A percentile compares a stretch with the other conserved stretches of the same genome.
phyloP scores from a whole-genome alignment of 176 grass and related monocot species.

The Saccharum spontaneum region DNA sequence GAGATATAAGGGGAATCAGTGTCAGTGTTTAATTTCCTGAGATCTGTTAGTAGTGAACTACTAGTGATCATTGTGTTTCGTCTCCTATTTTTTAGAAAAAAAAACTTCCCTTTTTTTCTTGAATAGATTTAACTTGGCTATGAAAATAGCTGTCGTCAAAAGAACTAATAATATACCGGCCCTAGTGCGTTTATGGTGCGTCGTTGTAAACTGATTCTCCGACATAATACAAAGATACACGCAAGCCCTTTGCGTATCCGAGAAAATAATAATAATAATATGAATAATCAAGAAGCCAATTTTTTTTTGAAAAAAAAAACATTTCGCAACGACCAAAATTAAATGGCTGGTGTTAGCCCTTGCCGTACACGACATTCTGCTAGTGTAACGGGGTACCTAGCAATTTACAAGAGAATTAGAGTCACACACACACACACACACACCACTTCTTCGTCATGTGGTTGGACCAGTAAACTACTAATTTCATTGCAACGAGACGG shows the following conservation, averaged over 20 bases:
- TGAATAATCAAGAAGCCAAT: not conserved
- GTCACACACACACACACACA: not conserved
- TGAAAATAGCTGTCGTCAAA: not conserved
- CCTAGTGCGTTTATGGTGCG: too few species aligned
- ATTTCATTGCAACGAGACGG: not conserved
- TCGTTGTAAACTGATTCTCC: too few species aligned
- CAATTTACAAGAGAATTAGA: not conserved
- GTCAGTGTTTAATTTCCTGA: not conserved
- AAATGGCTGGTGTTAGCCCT: not conserved
- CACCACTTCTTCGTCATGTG: not conserved
- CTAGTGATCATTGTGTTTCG: not conserved
- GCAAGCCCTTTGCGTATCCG: too few species aligned
- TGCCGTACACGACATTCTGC: not conserved
- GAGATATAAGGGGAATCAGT: not conserved
- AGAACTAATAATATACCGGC: not conserved
- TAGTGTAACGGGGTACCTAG: not conserved
- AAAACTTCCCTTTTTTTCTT: too few species aligned
- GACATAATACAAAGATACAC: too few species aligned
- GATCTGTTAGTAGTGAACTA: not conserved
- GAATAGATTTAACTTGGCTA: not conserved
- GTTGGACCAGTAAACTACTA: conserved; percentile 22
- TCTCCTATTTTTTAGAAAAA: too few species aligned
- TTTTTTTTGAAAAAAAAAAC: not conserved
- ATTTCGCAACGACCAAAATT: not conserved
- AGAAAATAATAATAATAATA: not conserved